A percentile compares a stretch with the other conserved stretches of the same genome.
Conservation (phyloP, 495 filamentous ascomycete genomes). For the Neurospora pannonica region DNA sequence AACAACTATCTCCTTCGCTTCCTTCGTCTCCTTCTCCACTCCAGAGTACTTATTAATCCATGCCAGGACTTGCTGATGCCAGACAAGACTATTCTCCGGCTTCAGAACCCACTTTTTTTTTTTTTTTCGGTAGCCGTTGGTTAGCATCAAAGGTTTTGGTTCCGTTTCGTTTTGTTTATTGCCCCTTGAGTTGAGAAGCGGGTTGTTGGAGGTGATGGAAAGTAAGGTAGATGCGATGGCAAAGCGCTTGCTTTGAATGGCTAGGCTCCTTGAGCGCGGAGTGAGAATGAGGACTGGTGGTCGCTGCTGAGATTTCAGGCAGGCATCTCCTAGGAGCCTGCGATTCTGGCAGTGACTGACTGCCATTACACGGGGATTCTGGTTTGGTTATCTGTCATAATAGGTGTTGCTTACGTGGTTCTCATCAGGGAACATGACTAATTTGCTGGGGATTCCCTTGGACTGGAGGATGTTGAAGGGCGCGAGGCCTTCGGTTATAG, state of each 20-base stretch:
- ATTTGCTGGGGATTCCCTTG: constrained; percentile 56
- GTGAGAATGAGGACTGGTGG: background rate
- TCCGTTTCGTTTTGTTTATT: background rate
- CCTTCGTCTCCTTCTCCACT: constrained; percentile 18
- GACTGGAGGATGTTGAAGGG: constrained; percentile 85
- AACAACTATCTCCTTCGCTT: background rate
- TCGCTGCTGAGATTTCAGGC: background rate
- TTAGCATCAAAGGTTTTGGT: background rate
- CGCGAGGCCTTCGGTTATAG: constrained; percentile 72
- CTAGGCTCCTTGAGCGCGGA: background rate
- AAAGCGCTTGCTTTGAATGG: background rate
- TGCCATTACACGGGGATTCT: background rate
- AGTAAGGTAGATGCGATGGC: background rate
- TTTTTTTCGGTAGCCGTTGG: background rate
- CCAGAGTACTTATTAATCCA: constrained; percentile 84
- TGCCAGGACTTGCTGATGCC: constrained; percentile 80
- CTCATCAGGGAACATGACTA: constrained; percentile 79
- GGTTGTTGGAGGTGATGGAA: background rate
- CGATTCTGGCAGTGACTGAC: background rate
- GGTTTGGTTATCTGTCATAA: background rate
- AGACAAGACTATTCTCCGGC: constrained; percentile 80
- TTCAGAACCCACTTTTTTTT: constrained; percentile 92
- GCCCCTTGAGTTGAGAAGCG: background rate
- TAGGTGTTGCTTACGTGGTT: constrained; percentile 41
- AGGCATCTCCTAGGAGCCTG: background rate